These are phyloP conservation scores for Talaromyces atroroseus DNA, from an alignment of 2,329 filamentous ascomycete species.

Conservation along the genomic window DNA sequence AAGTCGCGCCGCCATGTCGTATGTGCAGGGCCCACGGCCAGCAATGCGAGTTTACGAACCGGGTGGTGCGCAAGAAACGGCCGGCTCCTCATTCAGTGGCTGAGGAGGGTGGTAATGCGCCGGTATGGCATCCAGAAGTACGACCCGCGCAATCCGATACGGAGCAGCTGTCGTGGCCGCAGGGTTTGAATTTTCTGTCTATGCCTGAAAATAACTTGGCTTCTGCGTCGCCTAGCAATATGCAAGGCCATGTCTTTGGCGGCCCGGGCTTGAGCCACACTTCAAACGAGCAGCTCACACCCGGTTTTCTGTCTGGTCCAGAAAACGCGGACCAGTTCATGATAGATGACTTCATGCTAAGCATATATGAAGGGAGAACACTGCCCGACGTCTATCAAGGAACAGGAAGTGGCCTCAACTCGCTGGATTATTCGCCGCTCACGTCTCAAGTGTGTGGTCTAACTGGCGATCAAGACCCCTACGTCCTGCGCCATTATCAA, in stretches of 20 bases:
- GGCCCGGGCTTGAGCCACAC: neutral
- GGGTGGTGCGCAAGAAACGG: conserved; percentile 3
- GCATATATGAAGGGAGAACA: conserved; percentile 1
- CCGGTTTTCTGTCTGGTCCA: neutral
- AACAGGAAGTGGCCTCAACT: neutral
- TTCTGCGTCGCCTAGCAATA: neutral
- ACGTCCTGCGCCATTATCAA: conserved; percentile 5
- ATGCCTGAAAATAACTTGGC: neutral
- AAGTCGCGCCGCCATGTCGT: conserved; percentile 8
- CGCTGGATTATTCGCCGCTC: conserved; percentile 2
- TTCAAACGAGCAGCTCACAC: neutral
- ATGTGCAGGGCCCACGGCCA: conserved; percentile 10
- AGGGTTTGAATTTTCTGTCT: conserved; percentile 4
- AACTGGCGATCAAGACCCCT: conserved; percentile 7
- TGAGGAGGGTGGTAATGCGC: neutral
- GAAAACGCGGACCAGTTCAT: conserved; percentile 5
- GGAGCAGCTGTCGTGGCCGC: conserved; percentile 6
- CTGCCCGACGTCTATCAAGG: neutral
- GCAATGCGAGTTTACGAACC: conserved; percentile 3
- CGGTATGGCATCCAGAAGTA: neutral
- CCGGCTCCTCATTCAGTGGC: neutral
- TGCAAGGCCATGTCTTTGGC: neutral
- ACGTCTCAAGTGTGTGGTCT: conserved; percentile 5
- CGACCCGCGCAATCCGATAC: neutral
- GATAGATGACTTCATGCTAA: conserved; percentile 7